phyloP scores from a whole-genome alignment of 371 early-diverging fungal genomes.

The Mucor sp. region DNA sequence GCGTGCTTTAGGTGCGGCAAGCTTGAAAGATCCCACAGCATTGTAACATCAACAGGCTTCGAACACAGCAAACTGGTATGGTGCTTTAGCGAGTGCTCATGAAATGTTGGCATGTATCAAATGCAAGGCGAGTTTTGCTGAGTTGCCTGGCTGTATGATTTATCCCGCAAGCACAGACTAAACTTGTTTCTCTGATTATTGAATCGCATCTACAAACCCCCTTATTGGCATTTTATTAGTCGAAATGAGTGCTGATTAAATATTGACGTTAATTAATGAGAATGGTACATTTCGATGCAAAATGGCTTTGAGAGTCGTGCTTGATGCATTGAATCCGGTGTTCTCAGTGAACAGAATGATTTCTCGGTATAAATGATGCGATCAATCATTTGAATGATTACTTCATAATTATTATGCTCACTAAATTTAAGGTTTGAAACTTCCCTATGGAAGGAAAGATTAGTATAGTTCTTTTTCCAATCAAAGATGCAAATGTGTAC shows the following conservation, averaged over 20 bases:
- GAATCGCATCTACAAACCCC: background rate
- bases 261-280: background rate
- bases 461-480: background rate
- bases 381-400: background rate
- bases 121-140: background rate
- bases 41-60: too few relatives aligned
- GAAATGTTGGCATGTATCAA: background rate
- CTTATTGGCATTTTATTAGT: background rate
- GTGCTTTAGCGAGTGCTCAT: background rate
- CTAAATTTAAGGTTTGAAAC: background rate
- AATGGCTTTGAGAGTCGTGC: background rate
- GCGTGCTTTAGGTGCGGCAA: too few relatives aligned
- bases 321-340: background rate
- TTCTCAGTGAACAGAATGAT: background rate
- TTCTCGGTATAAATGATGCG: background rate
- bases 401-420: background rate
- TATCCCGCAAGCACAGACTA: background rate
- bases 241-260: background rate
- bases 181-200: background rate
- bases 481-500: background rate
- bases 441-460: background rate
- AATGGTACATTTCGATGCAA: background rate
- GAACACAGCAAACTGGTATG: background rate
- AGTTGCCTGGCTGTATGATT: background rate
- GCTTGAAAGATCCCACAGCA: too few relatives aligned